phyloP scores from a whole-genome alignment of 768 basidiomycete genomes.

The Rubroboletus pulcherrimus region DNA sequence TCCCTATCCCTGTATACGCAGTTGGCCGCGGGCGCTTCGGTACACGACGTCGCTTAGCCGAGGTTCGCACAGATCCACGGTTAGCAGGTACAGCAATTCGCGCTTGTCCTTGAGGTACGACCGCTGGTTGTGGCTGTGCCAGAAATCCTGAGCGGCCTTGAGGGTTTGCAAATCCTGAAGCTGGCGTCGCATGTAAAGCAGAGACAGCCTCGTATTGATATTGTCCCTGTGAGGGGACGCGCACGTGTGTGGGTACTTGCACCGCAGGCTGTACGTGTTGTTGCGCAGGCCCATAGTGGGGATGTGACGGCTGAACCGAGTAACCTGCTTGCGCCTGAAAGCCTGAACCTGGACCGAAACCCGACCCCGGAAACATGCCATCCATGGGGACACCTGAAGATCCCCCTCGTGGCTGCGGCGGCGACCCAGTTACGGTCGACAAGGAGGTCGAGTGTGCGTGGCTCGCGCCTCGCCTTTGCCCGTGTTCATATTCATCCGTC shows the following conservation, averaged over 20 bases:
- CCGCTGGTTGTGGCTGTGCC: background rate
- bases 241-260: background rate
- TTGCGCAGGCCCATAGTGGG: slow-evolving; percentile 5
- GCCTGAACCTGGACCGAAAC: background rate
- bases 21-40: slow-evolving; percentile 20
- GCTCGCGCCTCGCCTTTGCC: background rate
- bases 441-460: slow-evolving; percentile 25
- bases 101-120: background rate
- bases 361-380: background rate
- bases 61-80: slow-evolving; percentile 3
- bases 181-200: background rate
- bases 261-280: slow-evolving; percentile 10
- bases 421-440: slow-evolving; percentile 23
- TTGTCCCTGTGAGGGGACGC: slow-evolving; percentile 6
- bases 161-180: background rate
- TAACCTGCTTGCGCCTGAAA: slow-evolving; percentile 2
- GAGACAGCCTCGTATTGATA: slow-evolving; percentile 4
- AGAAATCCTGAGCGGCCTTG: background rate
- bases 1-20: background rate
- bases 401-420: slow-evolving; percentile 8
- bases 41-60: slow-evolving; percentile 21
- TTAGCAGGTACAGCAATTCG: background rate
- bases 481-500: background rate
- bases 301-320: background rate
- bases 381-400: background rate